phyloP scores from a whole-genome alignment of 2,329 filamentous ascomycete genomes.

The Dactylonectria estremocensis region DNA sequence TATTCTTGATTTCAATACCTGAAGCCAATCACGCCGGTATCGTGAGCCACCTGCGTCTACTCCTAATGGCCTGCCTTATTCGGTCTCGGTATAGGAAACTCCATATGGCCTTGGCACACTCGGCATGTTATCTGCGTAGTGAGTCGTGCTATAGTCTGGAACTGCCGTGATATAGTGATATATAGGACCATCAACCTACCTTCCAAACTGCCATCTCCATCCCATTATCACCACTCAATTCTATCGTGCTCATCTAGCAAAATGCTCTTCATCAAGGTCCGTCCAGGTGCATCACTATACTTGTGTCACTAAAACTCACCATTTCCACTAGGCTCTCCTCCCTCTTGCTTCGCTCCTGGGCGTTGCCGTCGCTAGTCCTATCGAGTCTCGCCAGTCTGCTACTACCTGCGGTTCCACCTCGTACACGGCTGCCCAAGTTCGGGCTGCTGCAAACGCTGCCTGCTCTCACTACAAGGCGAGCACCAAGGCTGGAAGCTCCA shows the following conservation, averaged over 20 bases:
- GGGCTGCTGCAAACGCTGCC: constrained; percentile 48
- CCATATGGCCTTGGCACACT: background rate
- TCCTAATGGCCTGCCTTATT: constrained; percentile 18
- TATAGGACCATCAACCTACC: background rate
- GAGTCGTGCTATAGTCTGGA: too few relatives aligned
- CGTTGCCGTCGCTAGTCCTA: constrained; percentile 48
- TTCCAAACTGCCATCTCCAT: background rate
- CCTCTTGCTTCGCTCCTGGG: constrained; percentile 49
- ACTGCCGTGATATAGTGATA: background rate
- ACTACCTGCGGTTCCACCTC: constrained; percentile 51
- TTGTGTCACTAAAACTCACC: background rate
- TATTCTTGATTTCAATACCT: background rate
- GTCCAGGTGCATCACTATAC: too few relatives aligned
- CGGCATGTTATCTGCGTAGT: background rate
- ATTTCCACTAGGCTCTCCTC: constrained; percentile 37
- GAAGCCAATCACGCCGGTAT: constrained; percentile 32
- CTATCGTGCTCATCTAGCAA: constrained; percentile 15
- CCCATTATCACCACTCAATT: background rate
- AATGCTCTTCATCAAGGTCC: constrained; percentile 44
- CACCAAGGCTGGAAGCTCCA: constrained; percentile 48
- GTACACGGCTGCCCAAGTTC: constrained; percentile 49
- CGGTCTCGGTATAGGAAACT: constrained; percentile 13
- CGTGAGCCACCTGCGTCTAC: constrained; percentile 33
- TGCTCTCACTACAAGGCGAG: constrained; percentile 44
- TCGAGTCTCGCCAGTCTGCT: constrained; percentile 43